Conservation (phyloP, 106 monocot genomes). For the Dendrobium chrysotoxum region DNA sequence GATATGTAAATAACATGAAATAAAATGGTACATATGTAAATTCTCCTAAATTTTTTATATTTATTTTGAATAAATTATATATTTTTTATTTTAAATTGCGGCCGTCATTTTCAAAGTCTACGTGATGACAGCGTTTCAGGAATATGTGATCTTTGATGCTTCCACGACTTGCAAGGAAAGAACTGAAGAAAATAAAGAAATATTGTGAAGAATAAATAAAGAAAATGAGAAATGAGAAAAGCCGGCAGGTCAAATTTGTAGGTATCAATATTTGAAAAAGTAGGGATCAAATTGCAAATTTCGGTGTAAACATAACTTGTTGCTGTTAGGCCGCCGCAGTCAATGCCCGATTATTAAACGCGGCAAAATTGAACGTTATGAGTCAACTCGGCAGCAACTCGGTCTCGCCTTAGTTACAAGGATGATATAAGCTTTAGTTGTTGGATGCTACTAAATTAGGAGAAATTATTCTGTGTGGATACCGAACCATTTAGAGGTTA, state of each 20-base stretch:
- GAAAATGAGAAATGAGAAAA: not conserved
- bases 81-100: no score
- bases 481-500: no score
- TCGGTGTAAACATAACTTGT: not conserved
- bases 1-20: no score
- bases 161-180: not conserved
- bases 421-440: no score
- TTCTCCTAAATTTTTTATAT: no score
- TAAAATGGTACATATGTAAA: no score
- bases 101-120: no score
- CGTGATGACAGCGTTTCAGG: not conserved
- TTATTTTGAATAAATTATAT: no score
- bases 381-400: not conserved
- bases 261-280: not conserved
- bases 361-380: constrained; percentile 8
- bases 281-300: not conserved
- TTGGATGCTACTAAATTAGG: no score
- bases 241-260: not conserved
- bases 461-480: no score
- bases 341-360: constrained; percentile 6
- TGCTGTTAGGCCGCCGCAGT: constrained; percentile 6
- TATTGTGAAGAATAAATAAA: not conserved
- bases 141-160: not conserved
- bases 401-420: no score
- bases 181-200: not conserved